Evolutionary conservation across 345 rosid genomes (phyloP).

Genomic region (Eucalyptus erythrocorys): DNA sequence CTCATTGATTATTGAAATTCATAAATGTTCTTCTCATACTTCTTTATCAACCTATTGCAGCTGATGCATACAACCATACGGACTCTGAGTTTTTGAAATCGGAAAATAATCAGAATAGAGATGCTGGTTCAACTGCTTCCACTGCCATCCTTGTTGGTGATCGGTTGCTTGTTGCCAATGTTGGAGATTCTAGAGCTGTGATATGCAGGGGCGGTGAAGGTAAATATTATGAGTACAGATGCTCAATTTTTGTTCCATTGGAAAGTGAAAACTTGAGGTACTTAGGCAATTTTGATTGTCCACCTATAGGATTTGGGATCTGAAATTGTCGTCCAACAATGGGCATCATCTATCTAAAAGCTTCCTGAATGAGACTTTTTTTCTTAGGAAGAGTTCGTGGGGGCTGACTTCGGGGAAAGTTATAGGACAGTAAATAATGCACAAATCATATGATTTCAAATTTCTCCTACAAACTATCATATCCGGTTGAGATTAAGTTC

Average conservation of each 20-base stretch:
- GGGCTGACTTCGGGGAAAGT: not conserved
- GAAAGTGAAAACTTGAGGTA: not conserved
- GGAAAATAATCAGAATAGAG: constrained; percentile 85
- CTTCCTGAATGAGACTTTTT: not conserved
- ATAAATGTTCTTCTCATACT: not conserved
- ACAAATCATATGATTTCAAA: not conserved
- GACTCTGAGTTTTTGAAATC: constrained; percentile 90
- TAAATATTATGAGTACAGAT: constrained; percentile 4
- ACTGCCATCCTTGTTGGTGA: constrained; percentile 61
- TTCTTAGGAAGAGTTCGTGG: not conserved
- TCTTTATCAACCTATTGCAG: constrained; percentile 19
- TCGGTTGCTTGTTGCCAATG: not conserved
- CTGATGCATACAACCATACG: constrained; percentile 89
- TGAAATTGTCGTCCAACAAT: not conserved
- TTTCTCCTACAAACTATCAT: not conserved
- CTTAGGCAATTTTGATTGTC: not conserved
- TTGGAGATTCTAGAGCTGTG: not conserved
- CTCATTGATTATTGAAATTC: not conserved
- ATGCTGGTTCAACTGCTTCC: constrained; percentile 99
- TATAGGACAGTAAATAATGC: not conserved
- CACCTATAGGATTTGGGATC: not conserved
- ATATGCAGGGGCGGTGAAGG: constrained; percentile 43
- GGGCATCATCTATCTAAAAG: not conserved
- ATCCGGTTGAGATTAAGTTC: not conserved
- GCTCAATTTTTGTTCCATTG: not conserved